These are phyloP conservation scores for Striga asiatica DNA, from an alignment of 257 asterid genomes.

Conservation along the genomic window DNA sequence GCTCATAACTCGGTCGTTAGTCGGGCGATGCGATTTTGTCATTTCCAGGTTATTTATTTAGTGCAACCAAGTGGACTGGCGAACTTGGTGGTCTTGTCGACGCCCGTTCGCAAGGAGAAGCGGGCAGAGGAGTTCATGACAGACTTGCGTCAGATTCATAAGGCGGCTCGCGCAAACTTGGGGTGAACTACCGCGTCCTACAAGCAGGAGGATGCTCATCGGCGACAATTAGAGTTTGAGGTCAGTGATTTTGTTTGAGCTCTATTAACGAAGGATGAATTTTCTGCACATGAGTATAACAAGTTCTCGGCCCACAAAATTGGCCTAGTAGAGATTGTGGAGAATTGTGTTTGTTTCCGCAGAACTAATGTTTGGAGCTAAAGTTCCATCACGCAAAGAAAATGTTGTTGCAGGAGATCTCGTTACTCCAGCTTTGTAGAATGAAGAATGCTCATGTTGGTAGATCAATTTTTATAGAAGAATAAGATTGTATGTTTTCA, in stretches of 20 bases:
- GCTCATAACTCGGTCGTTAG: background rate
- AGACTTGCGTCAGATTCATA: background rate
- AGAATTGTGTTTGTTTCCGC: background rate
- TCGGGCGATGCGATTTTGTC: background rate
- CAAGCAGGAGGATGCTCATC: background rate
- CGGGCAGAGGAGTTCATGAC: background rate
- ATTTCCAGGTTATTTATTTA: background rate
- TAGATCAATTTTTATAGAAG: background rate
- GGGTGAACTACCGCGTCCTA: background rate
- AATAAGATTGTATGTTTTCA: background rate
- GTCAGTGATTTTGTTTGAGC: background rate
- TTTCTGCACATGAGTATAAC: slow-evolving; percentile 28
- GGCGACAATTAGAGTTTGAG: background rate
- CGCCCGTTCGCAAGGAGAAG: background rate
- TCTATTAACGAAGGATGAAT: background rate
- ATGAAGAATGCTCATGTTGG: background rate
- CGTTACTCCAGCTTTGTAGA: background rate
- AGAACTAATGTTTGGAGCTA: background rate
- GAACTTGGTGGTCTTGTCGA: background rate
- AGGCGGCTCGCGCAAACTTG: background rate
- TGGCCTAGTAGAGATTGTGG: background rate
- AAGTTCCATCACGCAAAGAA: background rate
- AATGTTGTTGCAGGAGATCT: background rate
- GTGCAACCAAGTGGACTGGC: background rate
- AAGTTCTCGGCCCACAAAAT: slow-evolving; percentile 6